Base-by-base conservation (phyloP, 192 early-diverging fungal genomes). In the Jimgerdemannia flammicorona region DNA sequence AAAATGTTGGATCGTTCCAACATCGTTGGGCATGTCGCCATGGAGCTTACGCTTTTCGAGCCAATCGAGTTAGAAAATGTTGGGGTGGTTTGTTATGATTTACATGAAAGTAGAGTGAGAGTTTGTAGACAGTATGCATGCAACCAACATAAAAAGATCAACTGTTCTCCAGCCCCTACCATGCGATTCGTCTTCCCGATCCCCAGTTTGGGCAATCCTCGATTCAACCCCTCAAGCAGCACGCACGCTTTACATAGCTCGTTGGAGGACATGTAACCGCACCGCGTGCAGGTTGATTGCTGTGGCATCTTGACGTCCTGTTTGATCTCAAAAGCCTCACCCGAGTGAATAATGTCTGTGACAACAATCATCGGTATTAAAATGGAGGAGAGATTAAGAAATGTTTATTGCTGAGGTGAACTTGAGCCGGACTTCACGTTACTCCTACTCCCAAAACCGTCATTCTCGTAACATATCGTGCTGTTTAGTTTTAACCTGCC, bases 201-300 rank as follows among this genome's bases (percentile, higher is more conserved):
- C 10, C 92, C 92, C 44, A 93, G 75, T 79, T 89, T 88, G 18
- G 97, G 95, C 74, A 94, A 77, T 0, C 97, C 97, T 49, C 90
- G 86, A 77, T 99, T 96, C 65, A 99, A 78, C 0, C 96, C 96
- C 75, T 99, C 97, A 4, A 99, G 82, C 69, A 99, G 80, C 39
- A 95, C 85, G 80, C 97, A 99, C 0, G 97, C 96, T 80, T 99
- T 98, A 82, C 97, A 99, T 7, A 97, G 77, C 40, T 91, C 87
- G 75, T 97, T 94, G 20, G 91, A 93, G 49, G 95, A 93, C 79
- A 99, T 97, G 74, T 98, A 99, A 40, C 98, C 98, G 76, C 98
- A 99, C 49, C 95, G 85, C 72, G 89, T 88, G 80, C 97, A 98
- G 10, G 83, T 85, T 29, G 88, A 73, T 80, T 86, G 86, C 3